Evolutionary conservation across 1,139 yeast species (phyloP), one percentile per base, ranked within the genome.

Genomic region (Scheffersomyces stambukii): DNA sequence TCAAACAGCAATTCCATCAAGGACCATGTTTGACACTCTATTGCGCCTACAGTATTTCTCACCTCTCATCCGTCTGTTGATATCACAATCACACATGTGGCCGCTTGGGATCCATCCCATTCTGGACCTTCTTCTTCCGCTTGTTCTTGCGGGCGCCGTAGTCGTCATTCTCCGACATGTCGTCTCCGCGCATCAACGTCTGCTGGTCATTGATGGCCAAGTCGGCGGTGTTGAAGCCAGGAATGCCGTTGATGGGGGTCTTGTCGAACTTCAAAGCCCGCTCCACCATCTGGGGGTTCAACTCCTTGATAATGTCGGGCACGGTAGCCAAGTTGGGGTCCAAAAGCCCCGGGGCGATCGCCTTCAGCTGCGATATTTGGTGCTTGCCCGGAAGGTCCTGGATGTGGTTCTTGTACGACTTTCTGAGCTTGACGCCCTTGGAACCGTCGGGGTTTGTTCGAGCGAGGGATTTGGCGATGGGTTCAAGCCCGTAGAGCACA

Each of bases 341-440:
- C 33, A 73, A 57, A 15, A 74, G 60, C 3, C 70, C 64, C 11
- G 77, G 61, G 34, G 83, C 62, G 32, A 77, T 54, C 30, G 81
- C 70, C 48, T 75, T 63, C 24, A 67, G 68, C 1, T 63, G 65
- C 10, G 85, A 81, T 24, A 80, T 75, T 27, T 64, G 69, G 44
- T 81, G 85, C 47, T 79, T 80, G 1, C 96, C 96, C 0, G 96
- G 84, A 20, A 91, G 62, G 45, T 89, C 96, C 19, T 72, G 69
- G 11, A 91, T 82, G 50, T 89, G 97, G 42, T 88, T 88, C 54
- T 89, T 91, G 60, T 89, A 91, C 0, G 96, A 85, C 56, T 91
- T 91, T 45, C 98, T 71, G 32, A 91, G 69, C 58, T 91, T 91
- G 22, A 86, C 88, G 28, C 95, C 96, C 46, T 84, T 88, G 1